These are phyloP conservation scores for Russula foetens DNA, from an alignment of 768 basidiomycete genomes.

Conservation along the genomic window DNA sequence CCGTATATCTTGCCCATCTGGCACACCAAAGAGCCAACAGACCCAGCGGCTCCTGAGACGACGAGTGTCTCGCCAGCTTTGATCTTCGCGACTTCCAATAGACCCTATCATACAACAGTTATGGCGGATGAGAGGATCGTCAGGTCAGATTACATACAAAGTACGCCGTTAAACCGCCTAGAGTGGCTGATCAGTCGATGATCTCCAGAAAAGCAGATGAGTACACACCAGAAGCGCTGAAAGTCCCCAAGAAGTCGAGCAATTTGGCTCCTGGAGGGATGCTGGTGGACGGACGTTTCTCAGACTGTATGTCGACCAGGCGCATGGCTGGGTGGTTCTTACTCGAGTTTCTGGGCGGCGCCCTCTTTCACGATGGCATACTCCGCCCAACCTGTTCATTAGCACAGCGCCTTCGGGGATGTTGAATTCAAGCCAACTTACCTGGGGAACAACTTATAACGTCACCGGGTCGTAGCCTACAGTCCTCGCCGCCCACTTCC, in stretches of 20 bases:
- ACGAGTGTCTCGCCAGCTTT: constrained; percentile 82
- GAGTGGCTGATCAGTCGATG: not conserved
- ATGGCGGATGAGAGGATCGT: not conserved
- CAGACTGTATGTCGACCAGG: not conserved
- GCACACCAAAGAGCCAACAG: constrained; percentile 74
- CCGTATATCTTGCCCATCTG: constrained; percentile 76
- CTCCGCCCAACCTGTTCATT: constrained; percentile 62
- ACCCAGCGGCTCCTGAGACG: constrained; percentile 92
- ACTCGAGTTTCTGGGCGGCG: constrained; percentile 51
- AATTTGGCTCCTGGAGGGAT: constrained; percentile 49
- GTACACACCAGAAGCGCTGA: constrained; percentile 62
- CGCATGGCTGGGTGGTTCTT: constrained; percentile 20
- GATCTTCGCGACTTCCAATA: constrained; percentile 71
- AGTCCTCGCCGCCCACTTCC: constrained; percentile 48
- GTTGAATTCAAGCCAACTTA: constrained; percentile 28
- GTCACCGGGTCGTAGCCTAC: constrained; percentile 56
- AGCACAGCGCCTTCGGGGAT: not conserved
- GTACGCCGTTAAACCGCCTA: constrained; percentile 77
- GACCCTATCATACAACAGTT: constrained; percentile 43
- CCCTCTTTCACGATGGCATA: constrained; percentile 56
- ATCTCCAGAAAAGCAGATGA: not conserved
- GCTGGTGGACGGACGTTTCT: constrained; percentile 28
- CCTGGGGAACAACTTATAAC: constrained; percentile 55
- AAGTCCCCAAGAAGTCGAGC: constrained; percentile 71
- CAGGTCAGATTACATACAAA: constrained; percentile 45